Evolutionary conservation across 2,329 filamentous ascomycete species (phyloP).

Genomic region (Aspergillus ibericus): DNA sequence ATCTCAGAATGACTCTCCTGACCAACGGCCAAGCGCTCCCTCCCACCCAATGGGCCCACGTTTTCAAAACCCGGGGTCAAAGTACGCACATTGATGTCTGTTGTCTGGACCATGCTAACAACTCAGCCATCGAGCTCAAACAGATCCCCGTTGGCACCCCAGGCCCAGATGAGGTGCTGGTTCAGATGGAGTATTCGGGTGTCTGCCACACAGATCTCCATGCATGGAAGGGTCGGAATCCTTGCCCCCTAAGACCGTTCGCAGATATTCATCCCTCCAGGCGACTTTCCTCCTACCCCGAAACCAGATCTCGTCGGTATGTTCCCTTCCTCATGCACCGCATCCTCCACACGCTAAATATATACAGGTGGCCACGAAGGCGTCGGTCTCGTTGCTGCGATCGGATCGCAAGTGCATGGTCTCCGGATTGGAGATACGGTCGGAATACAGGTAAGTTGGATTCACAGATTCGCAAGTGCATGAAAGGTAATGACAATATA

Average conservation of each 20-base stretch:
- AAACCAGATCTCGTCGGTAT: slow-evolving; percentile 36
- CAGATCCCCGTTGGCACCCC: slow-evolving; percentile 12
- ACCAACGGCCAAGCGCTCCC: not conserved
- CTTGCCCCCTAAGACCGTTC: not conserved
- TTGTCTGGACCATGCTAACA: not conserved
- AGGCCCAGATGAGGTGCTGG: slow-evolving; percentile 12
- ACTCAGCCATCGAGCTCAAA: not conserved
- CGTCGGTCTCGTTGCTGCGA: slow-evolving; percentile 8
- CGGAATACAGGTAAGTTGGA: slow-evolving; percentile 10
- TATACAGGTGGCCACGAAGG: slow-evolving; percentile 15
- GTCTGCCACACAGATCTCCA: slow-evolving; percentile 15
- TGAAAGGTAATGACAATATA: too few relatives aligned
- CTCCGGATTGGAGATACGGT: slow-evolving; percentile 11
- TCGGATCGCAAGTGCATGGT: slow-evolving; percentile 9
- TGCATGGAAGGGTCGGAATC: not conserved
- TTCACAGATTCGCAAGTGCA: too few relatives aligned
- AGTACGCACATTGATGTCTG: not conserved
- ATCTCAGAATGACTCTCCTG: not conserved
- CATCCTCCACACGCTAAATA: not conserved
- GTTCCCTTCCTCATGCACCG: not conserved
- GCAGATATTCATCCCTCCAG: not conserved
- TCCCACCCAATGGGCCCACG: not conserved
- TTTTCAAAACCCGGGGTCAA: not conserved
- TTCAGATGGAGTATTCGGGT: slow-evolving; percentile 11
- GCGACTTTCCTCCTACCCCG: slow-evolving; percentile 1